Percentiles rank a stretch among this genome's conserved stretches.
These are phyloP conservation scores for Tricholoma saponaceum DNA, from an alignment of 768 basidiomycete genomes.

Conservation along the genomic window DNA sequence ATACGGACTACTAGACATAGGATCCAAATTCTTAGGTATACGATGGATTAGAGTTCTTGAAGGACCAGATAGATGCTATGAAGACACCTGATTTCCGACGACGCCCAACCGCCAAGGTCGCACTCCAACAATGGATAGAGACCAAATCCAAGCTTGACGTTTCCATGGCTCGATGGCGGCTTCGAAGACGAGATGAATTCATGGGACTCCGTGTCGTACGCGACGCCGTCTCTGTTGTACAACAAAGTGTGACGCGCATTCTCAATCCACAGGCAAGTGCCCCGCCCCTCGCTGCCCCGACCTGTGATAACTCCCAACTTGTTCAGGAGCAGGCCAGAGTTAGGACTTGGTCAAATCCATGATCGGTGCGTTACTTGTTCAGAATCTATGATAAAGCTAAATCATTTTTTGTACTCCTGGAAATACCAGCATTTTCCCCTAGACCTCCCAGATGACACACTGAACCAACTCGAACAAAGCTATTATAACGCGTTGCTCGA, in stretches of 20 bases:
- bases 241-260: neutral
- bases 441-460: no score
- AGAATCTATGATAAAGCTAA: no score
- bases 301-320: neutral
- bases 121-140: slow-evolving; percentile 20
- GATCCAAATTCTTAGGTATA: slow-evolving; percentile 21
- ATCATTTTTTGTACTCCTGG: no score
- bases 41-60: slow-evolving; percentile 22
- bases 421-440: no score
- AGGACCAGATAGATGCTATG: slow-evolving; percentile 22
- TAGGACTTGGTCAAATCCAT: neutral
- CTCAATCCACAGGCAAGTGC: neutral
- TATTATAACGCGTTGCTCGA: no score
- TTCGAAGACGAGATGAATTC: slow-evolving; percentile 2
- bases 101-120: slow-evolving; percentile 19
- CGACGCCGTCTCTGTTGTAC: neutral
- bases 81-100: slow-evolving; percentile 16
- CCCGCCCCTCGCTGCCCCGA: no score
- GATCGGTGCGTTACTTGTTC: neutral
- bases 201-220: neutral
- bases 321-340: neutral
- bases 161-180: slow-evolving; percentile 7
- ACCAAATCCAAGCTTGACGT: neutral
- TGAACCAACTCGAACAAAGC: no score
- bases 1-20: no score